These are phyloP conservation scores for Coffea canephora DNA, from an alignment of 257 asterid species.

Conservation along the genomic window DNA sequence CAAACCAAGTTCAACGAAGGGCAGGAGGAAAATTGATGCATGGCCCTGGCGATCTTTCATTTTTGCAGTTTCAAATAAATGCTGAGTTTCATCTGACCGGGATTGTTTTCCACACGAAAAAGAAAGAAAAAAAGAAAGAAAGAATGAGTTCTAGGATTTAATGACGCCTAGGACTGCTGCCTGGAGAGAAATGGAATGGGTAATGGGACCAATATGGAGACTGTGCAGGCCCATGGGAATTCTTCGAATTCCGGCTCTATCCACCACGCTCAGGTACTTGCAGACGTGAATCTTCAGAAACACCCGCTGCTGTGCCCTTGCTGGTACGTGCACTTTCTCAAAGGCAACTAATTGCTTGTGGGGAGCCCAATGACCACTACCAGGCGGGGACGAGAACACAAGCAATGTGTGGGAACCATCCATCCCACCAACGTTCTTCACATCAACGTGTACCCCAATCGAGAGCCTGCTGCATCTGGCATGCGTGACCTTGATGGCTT, in stretches of 20 bases:
- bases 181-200: conserved; percentile 59
- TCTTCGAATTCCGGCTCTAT: conserved; percentile 59
- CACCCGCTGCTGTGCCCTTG: conserved; percentile 41
- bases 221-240: conserved; percentile 80
- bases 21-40: not conserved
- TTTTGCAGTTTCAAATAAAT: not conserved
- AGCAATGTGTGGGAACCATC: conserved; percentile 74
- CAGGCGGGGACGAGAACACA: conserved; percentile 45
- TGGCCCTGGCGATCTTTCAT: too few relatives aligned
- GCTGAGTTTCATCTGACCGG: not conserved
- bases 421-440: conserved; percentile 57
- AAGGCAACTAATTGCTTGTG: conserved; percentile 60
- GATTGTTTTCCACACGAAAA: too few relatives aligned
- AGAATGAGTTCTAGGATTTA: not conserved
- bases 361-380: conserved; percentile 4
- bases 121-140: not conserved
- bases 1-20: not conserved
- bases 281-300: conserved; percentile 57
- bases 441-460: conserved; percentile 51
- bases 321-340: conserved; percentile 56
- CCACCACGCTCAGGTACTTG: conserved; percentile 75
- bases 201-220: conserved; percentile 54
- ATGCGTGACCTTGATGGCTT: conserved; percentile 54
- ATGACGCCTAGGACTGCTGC: conserved; percentile 25
- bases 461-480: conserved; percentile 38